These are phyloP conservation scores for Hyaloscypha variabilis DNA, from an alignment of 495 filamentous ascomycete species.

Conservation along the genomic window DNA sequence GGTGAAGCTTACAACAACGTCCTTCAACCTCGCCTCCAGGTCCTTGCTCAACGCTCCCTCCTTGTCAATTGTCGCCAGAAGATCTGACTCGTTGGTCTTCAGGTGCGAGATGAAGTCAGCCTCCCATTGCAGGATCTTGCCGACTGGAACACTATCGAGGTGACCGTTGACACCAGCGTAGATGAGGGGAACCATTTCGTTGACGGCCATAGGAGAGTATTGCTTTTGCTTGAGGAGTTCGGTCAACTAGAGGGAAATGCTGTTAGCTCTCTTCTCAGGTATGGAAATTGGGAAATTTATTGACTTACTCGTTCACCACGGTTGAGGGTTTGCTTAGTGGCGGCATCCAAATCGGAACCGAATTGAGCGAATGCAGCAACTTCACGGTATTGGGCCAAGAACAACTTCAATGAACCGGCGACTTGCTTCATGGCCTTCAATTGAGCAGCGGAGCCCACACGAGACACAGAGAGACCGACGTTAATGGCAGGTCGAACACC, in stretches of 20 bases:
- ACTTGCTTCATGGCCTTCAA: constrained; percentile 99
- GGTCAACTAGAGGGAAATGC: constrained; percentile 58
- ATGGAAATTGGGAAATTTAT: not conserved
- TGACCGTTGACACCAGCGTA: constrained; percentile 98
- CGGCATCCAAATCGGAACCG: constrained; percentile 98
- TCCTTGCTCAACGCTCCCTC: constrained; percentile 97
- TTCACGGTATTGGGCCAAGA: constrained; percentile 99
- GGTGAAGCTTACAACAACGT: constrained; percentile 79
- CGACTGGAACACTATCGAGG: constrained; percentile 32
- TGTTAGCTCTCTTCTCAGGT: not conserved
- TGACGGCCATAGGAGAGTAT: constrained; percentile 97
- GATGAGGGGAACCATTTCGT: constrained; percentile 99
- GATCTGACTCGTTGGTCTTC: constrained; percentile 82
- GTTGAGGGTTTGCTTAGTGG: constrained; percentile 97
- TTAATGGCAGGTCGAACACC: constrained; percentile 99
- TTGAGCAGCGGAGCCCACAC: constrained; percentile 99
- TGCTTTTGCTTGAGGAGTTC: constrained; percentile 99
- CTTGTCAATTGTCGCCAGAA: constrained; percentile 88
- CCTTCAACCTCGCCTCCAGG: constrained; percentile 83
- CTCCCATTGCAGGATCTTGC: constrained; percentile 61
- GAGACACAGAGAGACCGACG: constrained; percentile 99
- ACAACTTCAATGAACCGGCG: constrained; percentile 98
- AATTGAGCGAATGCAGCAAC: constrained; percentile 99
- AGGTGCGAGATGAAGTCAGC: constrained; percentile 90
- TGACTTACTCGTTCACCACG: constrained; percentile 96